Percentiles rank a stretch among this genome's conserved stretches.
These are phyloP conservation scores for Puccinia triticina DNA, from an alignment of 1,284 basidiomycete species.

Conservation along the genomic window DNA sequence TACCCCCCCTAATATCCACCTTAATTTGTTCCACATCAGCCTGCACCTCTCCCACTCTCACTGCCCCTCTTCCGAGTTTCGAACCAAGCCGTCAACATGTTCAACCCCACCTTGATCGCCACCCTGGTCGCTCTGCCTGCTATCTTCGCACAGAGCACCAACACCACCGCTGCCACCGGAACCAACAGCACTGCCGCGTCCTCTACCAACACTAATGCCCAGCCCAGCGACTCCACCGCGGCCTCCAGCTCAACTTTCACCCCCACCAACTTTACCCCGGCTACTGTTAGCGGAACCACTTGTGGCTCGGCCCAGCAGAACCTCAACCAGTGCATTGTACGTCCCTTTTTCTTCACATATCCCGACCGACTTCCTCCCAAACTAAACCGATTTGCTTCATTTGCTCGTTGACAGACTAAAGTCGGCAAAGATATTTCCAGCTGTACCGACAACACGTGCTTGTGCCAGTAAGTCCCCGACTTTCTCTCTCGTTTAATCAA, in stretches of 20 bases:
- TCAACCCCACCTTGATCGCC: slow-evolving; percentile 18
- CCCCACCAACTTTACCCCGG: slow-evolving; percentile 16
- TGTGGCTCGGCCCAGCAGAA: slow-evolving; percentile 44
- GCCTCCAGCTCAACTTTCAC: not conserved
- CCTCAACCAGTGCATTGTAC: slow-evolving; percentile 47
- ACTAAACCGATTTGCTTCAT: not conserved
- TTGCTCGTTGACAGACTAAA: slow-evolving; percentile 15
- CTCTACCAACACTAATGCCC: not conserved
- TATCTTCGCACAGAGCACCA: slow-evolving; percentile 16
- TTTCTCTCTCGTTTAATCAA: not conserved
- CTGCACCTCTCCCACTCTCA: not conserved
- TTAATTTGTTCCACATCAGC: not conserved
- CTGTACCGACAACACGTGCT: slow-evolving; percentile 37
- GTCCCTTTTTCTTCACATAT: not conserved
- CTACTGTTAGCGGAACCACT: slow-evolving; percentile 27
- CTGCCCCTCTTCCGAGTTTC: not conserved
- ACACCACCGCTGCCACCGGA: not conserved
- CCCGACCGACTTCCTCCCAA: not conserved
- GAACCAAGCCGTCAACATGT: not conserved
- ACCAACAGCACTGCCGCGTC: not conserved
- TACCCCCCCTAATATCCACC: not conserved
- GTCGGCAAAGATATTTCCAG: slow-evolving; percentile 40
- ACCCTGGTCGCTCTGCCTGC: slow-evolving; percentile 23
- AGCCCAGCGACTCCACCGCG: slow-evolving; percentile 13
- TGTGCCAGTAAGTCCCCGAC: slow-evolving; percentile 32